Percentiles rank a stretch among this genome's conserved stretches.
These are phyloP conservation scores for Penicillium goetzii DNA, from an alignment of 495 filamentous ascomycete genomes.

Conservation along the genomic window DNA sequence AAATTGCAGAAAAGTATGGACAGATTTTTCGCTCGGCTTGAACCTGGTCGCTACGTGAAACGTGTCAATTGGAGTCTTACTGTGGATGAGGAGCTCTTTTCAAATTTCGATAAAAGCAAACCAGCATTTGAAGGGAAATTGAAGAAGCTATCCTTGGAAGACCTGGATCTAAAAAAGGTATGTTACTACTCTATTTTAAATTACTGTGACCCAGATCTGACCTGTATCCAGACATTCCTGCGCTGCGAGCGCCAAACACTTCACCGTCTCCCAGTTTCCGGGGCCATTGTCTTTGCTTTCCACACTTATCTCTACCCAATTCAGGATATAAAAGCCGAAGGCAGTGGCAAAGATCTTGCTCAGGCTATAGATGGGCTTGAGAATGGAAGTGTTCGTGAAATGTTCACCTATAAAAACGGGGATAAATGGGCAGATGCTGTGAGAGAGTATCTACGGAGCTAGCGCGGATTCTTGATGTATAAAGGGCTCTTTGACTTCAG, in stretches of 20 bases:
- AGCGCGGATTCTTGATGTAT: neutral
- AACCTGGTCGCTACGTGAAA: conserved; percentile 44
- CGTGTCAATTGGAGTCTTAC: conserved; percentile 66
- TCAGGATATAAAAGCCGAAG: conserved; percentile 68
- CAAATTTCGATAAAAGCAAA: conserved; percentile 43
- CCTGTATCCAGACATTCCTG: conserved; percentile 52
- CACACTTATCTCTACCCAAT: conserved; percentile 81
- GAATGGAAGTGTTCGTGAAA: conserved; percentile 66
- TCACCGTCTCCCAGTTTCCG: conserved; percentile 67
- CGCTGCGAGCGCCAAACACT: conserved; percentile 79
- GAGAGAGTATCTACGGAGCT: conserved; percentile 7
- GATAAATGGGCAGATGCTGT: conserved; percentile 11
- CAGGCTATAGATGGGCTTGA: conserved; percentile 74
- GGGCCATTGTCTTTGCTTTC: conserved; percentile 74
- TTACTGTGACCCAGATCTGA: neutral
- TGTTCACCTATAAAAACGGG: conserved; percentile 70
- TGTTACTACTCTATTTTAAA: conserved; percentile 12
- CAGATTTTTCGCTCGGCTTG: conserved; percentile 63
- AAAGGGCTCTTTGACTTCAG: neutral
- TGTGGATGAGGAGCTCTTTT: conserved; percentile 27
- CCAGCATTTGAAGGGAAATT: conserved; percentile 10
- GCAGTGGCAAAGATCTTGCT: conserved; percentile 64
- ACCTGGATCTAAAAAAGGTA: conserved; percentile 56
- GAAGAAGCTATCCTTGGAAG: conserved; percentile 7
- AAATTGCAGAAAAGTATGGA: conserved; percentile 80